These are phyloP conservation scores for Corchorus olitorius DNA, from an alignment of 345 rosid species.

Conservation along the genomic window DNA sequence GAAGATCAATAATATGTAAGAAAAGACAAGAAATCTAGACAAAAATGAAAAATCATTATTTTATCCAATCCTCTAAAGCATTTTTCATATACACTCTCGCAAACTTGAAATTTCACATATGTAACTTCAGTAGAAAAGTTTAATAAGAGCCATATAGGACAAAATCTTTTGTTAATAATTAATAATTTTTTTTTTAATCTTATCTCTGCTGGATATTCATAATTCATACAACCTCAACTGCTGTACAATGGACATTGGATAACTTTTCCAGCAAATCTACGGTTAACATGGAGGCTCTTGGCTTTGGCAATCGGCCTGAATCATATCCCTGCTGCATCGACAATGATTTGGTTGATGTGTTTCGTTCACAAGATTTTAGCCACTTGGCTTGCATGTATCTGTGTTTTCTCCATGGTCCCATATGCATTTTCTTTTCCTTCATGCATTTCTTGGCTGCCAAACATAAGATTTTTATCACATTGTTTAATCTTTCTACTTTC, in stretches of 20 bases:
- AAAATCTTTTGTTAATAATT: neutral
- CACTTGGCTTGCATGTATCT: conserved; percentile 62
- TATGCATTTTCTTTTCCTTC: conserved; percentile 59
- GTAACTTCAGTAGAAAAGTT: neutral
- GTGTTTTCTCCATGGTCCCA: conserved; percentile 65
- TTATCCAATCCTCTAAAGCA: neutral
- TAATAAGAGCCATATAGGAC: neutral
- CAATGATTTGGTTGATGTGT: conserved; percentile 22
- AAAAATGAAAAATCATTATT: neutral
- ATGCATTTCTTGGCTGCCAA: conserved; percentile 57
- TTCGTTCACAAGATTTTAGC: conserved; percentile 42
- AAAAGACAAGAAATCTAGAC: neutral
- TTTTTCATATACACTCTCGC: neutral
- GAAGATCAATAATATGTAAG: neutral
- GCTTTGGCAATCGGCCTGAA: conserved; percentile 33
- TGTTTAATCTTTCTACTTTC: conserved; percentile 45
- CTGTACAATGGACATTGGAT: conserved; percentile 39
- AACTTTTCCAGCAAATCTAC: conserved; percentile 46
- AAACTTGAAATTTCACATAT: neutral
- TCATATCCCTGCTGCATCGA: conserved; percentile 4
- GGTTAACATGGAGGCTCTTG: conserved; percentile 48
- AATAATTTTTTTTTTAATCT: too few relatives aligned
- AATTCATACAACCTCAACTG: conserved; percentile 40
- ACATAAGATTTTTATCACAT: conserved; percentile 42
- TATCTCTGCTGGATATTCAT: neutral